Conservation (phyloP, 768 basidiomycete genomes). For the Phylloporus rhodoxanthus region DNA sequence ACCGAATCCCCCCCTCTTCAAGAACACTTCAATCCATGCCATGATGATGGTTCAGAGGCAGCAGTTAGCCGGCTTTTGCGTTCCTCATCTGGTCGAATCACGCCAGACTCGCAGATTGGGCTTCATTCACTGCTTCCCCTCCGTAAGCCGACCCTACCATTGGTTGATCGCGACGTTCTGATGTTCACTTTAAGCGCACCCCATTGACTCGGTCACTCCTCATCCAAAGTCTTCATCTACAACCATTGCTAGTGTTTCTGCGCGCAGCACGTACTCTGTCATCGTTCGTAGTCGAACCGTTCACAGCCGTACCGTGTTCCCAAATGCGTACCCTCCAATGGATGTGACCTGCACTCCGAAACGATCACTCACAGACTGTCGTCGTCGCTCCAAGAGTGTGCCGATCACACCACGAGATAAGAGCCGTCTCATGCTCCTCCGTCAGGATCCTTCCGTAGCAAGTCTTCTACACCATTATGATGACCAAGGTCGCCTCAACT, state of each 20-base stretch:
- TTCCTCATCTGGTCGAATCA: conserved; percentile 65
- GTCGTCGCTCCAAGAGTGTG: conserved; percentile 28
- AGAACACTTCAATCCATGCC: conserved; percentile 9
- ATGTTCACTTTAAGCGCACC: conserved; percentile 45
- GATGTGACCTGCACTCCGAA: conserved; percentile 23
- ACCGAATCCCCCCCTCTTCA: conserved; percentile 24
- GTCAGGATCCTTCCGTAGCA: conserved; percentile 73
- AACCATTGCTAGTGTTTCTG: conserved; percentile 49
- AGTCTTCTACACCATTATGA: conserved; percentile 72
- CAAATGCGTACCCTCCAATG: conserved; percentile 50
- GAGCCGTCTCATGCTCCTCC: conserved; percentile 53
- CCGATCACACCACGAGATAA: conserved; percentile 41
- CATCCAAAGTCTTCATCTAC: conserved; percentile 45
- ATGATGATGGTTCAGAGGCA: conserved; percentile 42
- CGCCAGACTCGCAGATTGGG: conserved; percentile 50
- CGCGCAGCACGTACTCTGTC: conserved; percentile 63
- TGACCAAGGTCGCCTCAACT: conserved; percentile 58
- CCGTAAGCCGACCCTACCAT: conserved; percentile 44
- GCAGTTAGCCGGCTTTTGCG: conserved; percentile 51
- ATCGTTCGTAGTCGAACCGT: conserved; percentile 61
- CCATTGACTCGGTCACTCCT: conserved; percentile 53
- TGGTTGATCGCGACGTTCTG: background rate
- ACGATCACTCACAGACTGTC: conserved; percentile 25
- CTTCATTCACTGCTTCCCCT: conserved; percentile 58
- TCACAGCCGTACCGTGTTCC: conserved; percentile 59